A percentile compares a stretch with the other conserved stretches of the same genome.
phyloP scores from a whole-genome alignment of 129 eudicot species.

The Centaurea solstitialis region DNA sequence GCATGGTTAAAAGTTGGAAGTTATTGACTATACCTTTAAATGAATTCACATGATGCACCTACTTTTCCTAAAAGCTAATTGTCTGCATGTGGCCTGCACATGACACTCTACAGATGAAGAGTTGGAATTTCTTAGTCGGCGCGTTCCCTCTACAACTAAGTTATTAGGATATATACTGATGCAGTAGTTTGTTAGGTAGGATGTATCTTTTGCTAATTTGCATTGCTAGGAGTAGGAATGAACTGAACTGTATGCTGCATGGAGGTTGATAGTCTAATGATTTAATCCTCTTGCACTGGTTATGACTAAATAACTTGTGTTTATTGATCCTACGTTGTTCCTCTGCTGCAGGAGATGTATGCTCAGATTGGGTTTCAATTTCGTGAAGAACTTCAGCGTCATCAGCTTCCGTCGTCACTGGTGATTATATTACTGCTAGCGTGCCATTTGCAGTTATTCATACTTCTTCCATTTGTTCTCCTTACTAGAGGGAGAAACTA shows the following conservation, averaged over 20 bases:
- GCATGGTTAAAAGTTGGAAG: too few relatives aligned
- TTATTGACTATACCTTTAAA: too few relatives aligned
- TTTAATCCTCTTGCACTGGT: not conserved
- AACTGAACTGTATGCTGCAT: not conserved
- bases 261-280: not conserved
- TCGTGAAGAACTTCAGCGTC: constrained; percentile 70
- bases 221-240: not conserved
- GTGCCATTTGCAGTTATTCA: not conserved
- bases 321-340: not conserved
- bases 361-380: constrained; percentile 75
- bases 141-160: not conserved
- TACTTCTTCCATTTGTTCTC: not conserved
- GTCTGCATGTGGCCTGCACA: too few relatives aligned
- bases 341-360: constrained; percentile 70
- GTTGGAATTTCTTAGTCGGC: too few relatives aligned
- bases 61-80: too few relatives aligned
- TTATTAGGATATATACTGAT: not conserved
- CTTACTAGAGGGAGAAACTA: not conserved
- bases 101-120: not conserved
- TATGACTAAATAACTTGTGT: not conserved
- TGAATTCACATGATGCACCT: too few relatives aligned
- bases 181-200: not conserved
- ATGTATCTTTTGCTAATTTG: not conserved
- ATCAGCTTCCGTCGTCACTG: constrained; percentile 61
- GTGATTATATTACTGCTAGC: constrained; percentile 29